Evolutionary conservation across 2,329 filamentous ascomycete genomes (phyloP), one percentile per base, ranked within the genome.

Genomic region (Podosphaera fusca): DNA sequence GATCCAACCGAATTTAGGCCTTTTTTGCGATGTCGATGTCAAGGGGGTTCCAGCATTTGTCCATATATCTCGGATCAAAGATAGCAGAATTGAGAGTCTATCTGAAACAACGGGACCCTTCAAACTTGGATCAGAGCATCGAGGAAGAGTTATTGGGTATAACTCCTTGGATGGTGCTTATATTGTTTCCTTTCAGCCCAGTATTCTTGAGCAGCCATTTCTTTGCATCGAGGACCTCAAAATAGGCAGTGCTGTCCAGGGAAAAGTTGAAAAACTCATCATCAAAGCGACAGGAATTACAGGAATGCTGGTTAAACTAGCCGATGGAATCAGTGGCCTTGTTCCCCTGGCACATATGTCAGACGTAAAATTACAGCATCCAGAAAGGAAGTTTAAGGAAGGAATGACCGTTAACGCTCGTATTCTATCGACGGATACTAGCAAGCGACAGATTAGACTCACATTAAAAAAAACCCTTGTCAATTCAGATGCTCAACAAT

Each of bases 381-480:
- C 92, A 0, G 92, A 98, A 69, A 94, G 90, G 74, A 96, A 95
- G 67, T 98, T 95, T 70, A 80, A 85, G 59, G 86, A 90, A 67
- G 88, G 88, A 1, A 79, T 86, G 69, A 79, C 83, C 56, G 82
- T 98, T 60, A 95, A 86, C 63, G 85, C 85, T 29, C 79, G 90
- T 59, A 86, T 98, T 33, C 72, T 98, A 34, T 94, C 87, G 0
- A 84, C 81, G 14, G 80, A 95, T 64, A 70, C 79, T 1, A 75
- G 78, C 55, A 90, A 84, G 70, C 81, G 82, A 58, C 84, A 88
- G 66, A 77, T 96, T 62, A 83, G 85, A 36, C 75, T 98, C 61
- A 96, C 92, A 0, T 69, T 98, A 63, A 98, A 96, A 74, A 98
- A 96, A 73, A 86, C 86, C 1, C 74, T 98, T 21, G 80, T 98